A percentile compares a stretch with the other conserved stretches of the same genome.
These are phyloP conservation scores for Trichopus zeylanicus DNA, from an alignment of 116 monocot species.

Conservation along the genomic window DNA sequence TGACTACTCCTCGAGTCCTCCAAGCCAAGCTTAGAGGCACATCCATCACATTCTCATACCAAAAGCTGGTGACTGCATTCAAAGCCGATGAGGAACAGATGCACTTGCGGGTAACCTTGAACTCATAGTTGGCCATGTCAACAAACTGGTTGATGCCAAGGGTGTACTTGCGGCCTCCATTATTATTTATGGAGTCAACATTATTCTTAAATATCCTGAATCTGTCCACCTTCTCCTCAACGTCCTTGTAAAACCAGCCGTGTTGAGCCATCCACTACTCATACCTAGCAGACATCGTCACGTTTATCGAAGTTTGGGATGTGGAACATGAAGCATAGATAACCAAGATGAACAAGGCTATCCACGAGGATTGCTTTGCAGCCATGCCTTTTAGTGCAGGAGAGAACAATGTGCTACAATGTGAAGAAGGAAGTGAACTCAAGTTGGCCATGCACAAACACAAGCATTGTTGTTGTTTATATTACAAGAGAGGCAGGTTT, in stretches of 20 bases:
- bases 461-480: too few species aligned
- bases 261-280: background rate
- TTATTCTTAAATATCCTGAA: slow-evolving; percentile 4
- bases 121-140: slow-evolving; percentile 13
- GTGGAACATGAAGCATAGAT: too few species aligned
- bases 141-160: slow-evolving; percentile 10
- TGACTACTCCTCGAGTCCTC: background rate
- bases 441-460: too few species aligned
- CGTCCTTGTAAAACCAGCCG: background rate
- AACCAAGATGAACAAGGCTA: too few species aligned
- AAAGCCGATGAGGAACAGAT: background rate
- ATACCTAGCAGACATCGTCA: background rate
- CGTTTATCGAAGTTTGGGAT: too few species aligned
- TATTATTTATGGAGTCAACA: background rate
- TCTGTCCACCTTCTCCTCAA: background rate
- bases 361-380: too few species aligned
- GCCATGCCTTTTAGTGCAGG: too few species aligned
- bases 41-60: background rate
- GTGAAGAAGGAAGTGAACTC: too few species aligned
- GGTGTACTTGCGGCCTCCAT: background rate
- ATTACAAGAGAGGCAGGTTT: too few species aligned
- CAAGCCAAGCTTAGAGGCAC: background rate
- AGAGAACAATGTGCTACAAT: too few species aligned
- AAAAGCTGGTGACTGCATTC: background rate
- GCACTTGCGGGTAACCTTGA: background rate